A percentile compares a stretch with the other conserved stretches of the same genome.
Evolutionary conservation across 345 rosid species (phyloP).

Genomic region (Carallia pectinifolia): DNA sequence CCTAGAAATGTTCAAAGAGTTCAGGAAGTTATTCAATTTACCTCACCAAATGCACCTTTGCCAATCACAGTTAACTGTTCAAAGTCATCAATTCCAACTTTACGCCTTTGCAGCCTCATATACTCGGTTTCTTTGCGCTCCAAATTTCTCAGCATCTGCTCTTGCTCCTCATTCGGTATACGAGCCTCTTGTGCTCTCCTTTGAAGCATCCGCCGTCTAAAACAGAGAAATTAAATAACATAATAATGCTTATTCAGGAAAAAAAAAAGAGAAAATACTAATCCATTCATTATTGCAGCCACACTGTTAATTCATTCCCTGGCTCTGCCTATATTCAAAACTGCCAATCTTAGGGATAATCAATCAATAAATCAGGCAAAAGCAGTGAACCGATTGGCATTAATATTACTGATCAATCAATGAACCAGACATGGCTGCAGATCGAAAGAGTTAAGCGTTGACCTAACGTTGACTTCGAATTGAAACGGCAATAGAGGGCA

Average conservation of each 20-base stretch:
- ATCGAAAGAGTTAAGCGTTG: constrained; percentile 7
- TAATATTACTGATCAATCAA: too few species aligned
- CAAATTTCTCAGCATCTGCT: constrained; percentile 83
- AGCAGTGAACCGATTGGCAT: too few species aligned
- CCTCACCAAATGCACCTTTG: constrained; percentile 99
- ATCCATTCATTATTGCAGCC: too few species aligned
- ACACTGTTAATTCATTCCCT: too few species aligned
- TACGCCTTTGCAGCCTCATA: constrained; percentile 94
- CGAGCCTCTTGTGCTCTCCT: constrained; percentile 84
- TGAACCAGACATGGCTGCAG: too few species aligned
- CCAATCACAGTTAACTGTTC: constrained; percentile 85
- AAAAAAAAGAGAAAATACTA: too few species aligned
- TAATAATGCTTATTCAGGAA: not conserved
- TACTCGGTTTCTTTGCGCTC: constrained; percentile 88
- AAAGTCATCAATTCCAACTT: constrained; percentile 91
- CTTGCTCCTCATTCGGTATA: constrained; percentile 76
- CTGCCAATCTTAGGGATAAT: too few species aligned
- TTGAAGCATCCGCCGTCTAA: constrained; percentile 77
- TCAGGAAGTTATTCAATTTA: constrained; percentile 19
- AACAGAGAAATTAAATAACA: constrained; percentile 5
- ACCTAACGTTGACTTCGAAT: constrained; percentile 12
- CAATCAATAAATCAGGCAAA: too few species aligned
- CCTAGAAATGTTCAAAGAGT: not conserved
- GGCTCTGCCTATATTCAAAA: too few species aligned
- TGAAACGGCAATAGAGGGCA: not conserved